Evolutionary conservation across 495 filamentous ascomycete species (phyloP).

Genomic region (Penicillium soppii): DNA sequence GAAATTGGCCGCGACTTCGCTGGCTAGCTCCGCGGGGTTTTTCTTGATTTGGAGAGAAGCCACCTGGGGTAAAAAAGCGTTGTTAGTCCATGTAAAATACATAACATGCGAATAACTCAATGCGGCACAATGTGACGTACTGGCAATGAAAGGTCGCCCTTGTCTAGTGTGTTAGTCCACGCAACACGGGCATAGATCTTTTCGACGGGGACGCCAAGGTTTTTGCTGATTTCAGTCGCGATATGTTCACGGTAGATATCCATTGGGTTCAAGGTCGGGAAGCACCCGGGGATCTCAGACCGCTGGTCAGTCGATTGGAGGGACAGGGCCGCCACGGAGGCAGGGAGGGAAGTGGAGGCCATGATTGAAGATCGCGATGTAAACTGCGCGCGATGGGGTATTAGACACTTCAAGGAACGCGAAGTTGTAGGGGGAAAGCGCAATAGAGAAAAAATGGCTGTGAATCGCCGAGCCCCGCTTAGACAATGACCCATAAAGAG

Average conservation of each 20-base stretch:
- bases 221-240: constrained; percentile 66
- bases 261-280: constrained; percentile 74
- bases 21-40: constrained; percentile 71
- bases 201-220: constrained; percentile 67
- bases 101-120: background rate
- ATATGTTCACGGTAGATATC: constrained; percentile 89
- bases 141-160: constrained; percentile 82
- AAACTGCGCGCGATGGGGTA: constrained; percentile 14
- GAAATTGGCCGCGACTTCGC: constrained; percentile 74
- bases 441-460: constrained; percentile 28
- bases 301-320: constrained; percentile 39
- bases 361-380: constrained; percentile 26
- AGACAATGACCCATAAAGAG: constrained; percentile 46
- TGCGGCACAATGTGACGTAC: constrained; percentile 31
- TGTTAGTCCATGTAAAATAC: background rate
- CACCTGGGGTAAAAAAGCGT: constrained; percentile 35
- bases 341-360: constrained; percentile 34
- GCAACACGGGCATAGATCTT: constrained; percentile 76
- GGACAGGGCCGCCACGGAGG: constrained; percentile 39
- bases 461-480: constrained; percentile 46
- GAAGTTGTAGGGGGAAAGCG: constrained; percentile 13
- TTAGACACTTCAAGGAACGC: constrained; percentile 9
- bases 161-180: constrained; percentile 83
- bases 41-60: constrained; percentile 79
- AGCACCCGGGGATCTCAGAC: constrained; percentile 46